Conservation (phyloP, 768 basidiomycete species). For the Suillus sp. region DNA sequence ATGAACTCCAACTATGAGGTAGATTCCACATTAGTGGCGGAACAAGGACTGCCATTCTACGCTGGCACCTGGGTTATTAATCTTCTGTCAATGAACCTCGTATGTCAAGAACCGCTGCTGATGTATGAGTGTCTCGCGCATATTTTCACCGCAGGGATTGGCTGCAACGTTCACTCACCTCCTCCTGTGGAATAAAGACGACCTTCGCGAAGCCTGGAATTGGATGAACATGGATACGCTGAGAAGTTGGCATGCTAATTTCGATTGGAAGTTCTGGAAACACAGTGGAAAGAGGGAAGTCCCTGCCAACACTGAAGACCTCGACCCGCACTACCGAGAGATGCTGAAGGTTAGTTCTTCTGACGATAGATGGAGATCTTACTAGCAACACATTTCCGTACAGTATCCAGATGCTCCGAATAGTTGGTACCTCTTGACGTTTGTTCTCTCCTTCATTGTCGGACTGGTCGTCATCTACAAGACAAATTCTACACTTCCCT, state of each 20-base stretch:
- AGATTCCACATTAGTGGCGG: constrained; percentile 49
- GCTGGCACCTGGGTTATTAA: constrained; percentile 28
- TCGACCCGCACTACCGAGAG: constrained; percentile 58
- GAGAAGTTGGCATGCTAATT: constrained; percentile 34
- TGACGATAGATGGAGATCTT: constrained; percentile 21
- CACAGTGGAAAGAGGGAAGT: constrained; percentile 22
- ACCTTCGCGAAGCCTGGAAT: constrained; percentile 47
- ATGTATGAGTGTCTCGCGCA: constrained; percentile 9
- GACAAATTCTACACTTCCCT: constrained; percentile 54
- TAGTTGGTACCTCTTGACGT: constrained; percentile 34
- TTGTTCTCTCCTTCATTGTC: constrained; percentile 42
- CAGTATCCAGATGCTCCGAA: constrained; percentile 38
- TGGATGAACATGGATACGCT: constrained; percentile 43
- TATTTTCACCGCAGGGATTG: constrained; percentile 43
- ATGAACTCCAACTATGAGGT: constrained; percentile 54
- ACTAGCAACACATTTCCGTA: not conserved
- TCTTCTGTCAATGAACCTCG: constrained; percentile 21
- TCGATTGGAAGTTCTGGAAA: constrained; percentile 43
- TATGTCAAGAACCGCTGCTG: not conserved
- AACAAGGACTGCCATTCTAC: constrained; percentile 39
- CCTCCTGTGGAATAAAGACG: constrained; percentile 54
- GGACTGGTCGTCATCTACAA: constrained; percentile 58
- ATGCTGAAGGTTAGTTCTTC: constrained; percentile 42
- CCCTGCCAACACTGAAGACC: constrained; percentile 39
- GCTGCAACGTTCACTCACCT: constrained; percentile 56